Conservation (phyloP, 306 rosid species). For the Acmispon strigosus region DNA sequence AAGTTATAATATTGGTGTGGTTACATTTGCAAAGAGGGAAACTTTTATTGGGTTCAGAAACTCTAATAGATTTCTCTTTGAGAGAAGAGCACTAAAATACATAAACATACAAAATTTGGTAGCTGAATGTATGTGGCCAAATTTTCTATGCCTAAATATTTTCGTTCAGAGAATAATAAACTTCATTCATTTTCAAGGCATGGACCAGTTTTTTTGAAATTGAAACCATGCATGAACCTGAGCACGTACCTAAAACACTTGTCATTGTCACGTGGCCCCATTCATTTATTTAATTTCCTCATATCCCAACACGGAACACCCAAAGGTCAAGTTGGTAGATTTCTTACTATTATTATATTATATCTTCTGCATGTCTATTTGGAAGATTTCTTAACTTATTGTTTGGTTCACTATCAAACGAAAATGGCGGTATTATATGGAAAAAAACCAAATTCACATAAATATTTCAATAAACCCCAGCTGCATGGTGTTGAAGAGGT, state of each 20-base stretch:
- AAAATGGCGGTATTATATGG: not conserved
- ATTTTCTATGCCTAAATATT: too few relatives aligned
- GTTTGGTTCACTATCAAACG: not conserved
- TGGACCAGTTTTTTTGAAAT: conserved; percentile 22
- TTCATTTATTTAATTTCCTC: conserved; percentile 16
- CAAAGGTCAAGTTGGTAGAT: conserved; percentile 11
- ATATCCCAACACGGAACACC: not conserved
- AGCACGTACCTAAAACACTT: conserved; percentile 49
- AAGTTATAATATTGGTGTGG: conserved; percentile 1
- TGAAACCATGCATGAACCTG: conserved; percentile 75
- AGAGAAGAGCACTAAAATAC: too few relatives aligned
- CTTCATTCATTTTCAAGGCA: not conserved
- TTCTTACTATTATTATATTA: not conserved
- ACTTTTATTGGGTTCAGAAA: conserved; percentile 3
- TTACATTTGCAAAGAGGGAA: not conserved
- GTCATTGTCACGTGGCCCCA: conserved; percentile 37
- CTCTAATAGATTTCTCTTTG: not conserved
- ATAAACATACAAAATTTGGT: too few relatives aligned
- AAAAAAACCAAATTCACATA: not conserved
- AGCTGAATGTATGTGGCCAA: too few relatives aligned
- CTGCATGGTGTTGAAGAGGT: too few relatives aligned
- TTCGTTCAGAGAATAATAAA: not conserved
- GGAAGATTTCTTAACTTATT: not conserved
- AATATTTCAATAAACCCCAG: too few relatives aligned
- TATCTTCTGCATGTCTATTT: not conserved